Evolutionary conservation across 768 basidiomycete species (phyloP).

Genomic region (Kwoniella sp.): DNA sequence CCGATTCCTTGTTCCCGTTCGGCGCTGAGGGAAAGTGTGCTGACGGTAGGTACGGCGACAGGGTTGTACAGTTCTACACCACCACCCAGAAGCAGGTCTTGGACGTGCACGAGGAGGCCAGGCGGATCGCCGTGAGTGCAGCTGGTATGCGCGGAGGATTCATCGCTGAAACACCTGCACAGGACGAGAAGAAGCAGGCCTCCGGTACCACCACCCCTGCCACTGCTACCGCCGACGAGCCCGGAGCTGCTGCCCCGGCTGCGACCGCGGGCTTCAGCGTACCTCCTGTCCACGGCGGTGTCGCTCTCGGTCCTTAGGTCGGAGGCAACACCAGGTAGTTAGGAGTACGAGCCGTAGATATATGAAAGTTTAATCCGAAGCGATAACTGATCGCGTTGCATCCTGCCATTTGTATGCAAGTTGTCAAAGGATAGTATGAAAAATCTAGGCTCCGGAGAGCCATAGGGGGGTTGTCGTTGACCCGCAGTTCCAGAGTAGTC

Average conservation of each 20-base stretch:
- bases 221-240: slow-evolving; percentile 13
- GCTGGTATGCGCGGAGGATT: background rate
- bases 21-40: background rate
- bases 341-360: background rate
- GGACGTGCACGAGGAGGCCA: slow-evolving; percentile 91
- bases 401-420: background rate
- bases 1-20: background rate
- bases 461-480: slow-evolving; percentile 24
- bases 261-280: slow-evolving; percentile 12
- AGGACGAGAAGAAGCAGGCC: slow-evolving; percentile 43
- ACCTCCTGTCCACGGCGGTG: slow-evolving; percentile 7
- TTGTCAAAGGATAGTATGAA: slow-evolving; percentile 4
- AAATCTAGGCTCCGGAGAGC: slow-evolving; percentile 49
- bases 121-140: slow-evolving; percentile 61
- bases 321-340: background rate
- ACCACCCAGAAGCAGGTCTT: slow-evolving; percentile 76
- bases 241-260: slow-evolving; percentile 13
- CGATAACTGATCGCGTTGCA: background rate
- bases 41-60: slow-evolving; percentile 16
- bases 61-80: slow-evolving; percentile 75
- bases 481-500: slow-evolving; percentile 51
- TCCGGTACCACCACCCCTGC: slow-evolving; percentile 8
- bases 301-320: slow-evolving; percentile 8
- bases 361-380: background rate
- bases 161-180: background rate